These are phyloP conservation scores for Lodderomyces theae DNA, from an alignment of 1,139 yeast genomes.

Conservation along the genomic window DNA sequence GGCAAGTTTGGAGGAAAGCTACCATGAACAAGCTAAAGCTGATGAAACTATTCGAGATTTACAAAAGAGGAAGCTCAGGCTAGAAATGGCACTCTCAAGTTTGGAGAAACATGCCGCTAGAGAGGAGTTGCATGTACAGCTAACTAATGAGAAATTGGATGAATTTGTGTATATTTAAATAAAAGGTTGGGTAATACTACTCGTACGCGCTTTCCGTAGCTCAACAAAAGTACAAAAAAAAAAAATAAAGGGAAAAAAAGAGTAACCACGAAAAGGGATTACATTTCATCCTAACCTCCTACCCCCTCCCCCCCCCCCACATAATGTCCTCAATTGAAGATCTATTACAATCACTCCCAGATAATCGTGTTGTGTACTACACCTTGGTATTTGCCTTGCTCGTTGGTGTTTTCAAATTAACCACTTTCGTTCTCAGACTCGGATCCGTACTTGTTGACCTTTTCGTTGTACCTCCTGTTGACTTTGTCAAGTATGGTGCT, in stretches of 20 bases:
- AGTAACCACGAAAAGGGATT: not conserved
- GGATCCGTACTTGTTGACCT: constrained; percentile 51
- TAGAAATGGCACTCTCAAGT: constrained; percentile 21
- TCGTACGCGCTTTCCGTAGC: too few relatives aligned
- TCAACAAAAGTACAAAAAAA: not conserved
- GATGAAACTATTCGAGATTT: constrained; percentile 28
- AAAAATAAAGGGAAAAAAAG: not conserved
- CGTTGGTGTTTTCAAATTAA: constrained; percentile 52
- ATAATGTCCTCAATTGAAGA: constrained; percentile 17
- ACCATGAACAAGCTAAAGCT: constrained; percentile 20
- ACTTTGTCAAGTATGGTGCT: constrained; percentile 68
- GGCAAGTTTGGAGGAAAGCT: constrained; percentile 19
- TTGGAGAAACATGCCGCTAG: constrained; percentile 30
- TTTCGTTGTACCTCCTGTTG: constrained; percentile 62
- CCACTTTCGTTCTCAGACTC: constrained; percentile 37
- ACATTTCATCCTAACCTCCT: not conserved
- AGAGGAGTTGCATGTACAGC: constrained; percentile 37
- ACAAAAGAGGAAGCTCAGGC: constrained; percentile 23
- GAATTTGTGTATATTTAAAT: constrained; percentile 19
- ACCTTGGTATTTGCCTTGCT: constrained; percentile 36
- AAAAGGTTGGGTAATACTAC: not conserved
- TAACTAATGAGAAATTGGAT: constrained; percentile 41
- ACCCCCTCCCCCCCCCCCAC: too few relatives aligned
- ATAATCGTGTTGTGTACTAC: constrained; percentile 21
- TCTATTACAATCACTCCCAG: constrained; percentile 18